Evolutionary conservation across 2,329 filamentous ascomycete species (phyloP), one percentile per base, ranked within the genome.

Genomic region (Colletotrichum orchidophilum): DNA sequence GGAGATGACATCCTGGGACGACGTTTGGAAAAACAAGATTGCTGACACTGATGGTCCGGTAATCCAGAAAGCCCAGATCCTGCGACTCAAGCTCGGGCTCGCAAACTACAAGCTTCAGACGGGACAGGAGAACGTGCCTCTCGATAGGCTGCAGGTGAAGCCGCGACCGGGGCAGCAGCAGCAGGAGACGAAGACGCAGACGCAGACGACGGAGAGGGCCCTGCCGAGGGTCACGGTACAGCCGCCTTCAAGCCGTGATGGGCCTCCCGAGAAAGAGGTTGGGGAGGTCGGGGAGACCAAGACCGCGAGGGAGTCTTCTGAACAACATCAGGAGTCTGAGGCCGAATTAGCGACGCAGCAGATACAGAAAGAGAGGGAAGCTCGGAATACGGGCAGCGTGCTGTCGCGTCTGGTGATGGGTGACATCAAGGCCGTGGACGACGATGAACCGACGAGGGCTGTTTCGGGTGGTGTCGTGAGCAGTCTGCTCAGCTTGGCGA

Each of bases 81-180:
- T 95, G 54, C 87, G 87, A 62, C 86, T 94, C 11, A 88, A 92
- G n/a, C 87, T 95, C 18, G 86, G 88, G 31, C 87, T 94, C 24
- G 93, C 92, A 15, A 88, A 88, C 77, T 95, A 94, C 84, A 95
- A 95, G 81, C 85, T 95, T 74, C 87, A 87, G 68, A 95, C 93
- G 2, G 90, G 92, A 71, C 93, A 95, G 80, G 87, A 90, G 64
- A 83, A 88, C 68, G 85, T 93, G 31, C 91, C 92, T 1, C 86
- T 94, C 72, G 85, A 90, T 66, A 81, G 88, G 55, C 84, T 94
- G 24, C 83, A 90, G 75, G 77, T 83, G 59, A 80, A 81, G 33
- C 80, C 79, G 24, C 26, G 81, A 9, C 74, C 74, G 21, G 71
- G 63, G 3, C 59, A 60, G 57, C 53, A 6, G 72, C 75, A 57